Conservation (phyloP, 305 asterid species). For the Fraxinus albicans region DNA sequence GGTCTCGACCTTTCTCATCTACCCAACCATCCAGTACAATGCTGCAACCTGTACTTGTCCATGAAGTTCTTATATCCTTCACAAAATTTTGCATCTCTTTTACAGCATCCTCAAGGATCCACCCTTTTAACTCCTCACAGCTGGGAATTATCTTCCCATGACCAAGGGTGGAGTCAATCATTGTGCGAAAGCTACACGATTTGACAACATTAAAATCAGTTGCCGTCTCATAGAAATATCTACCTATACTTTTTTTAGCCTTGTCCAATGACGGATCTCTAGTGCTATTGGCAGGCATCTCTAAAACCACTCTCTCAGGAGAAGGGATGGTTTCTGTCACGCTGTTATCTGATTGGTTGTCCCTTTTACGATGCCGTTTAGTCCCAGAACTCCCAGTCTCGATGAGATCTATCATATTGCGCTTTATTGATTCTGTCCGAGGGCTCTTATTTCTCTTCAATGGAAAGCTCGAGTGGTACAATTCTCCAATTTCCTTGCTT, state of each 20-base stretch:
- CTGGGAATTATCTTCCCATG: slow-evolving; percentile 40
- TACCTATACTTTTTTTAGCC: slow-evolving; percentile 39
- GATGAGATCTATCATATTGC: neutral
- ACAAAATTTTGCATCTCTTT: slow-evolving; percentile 42
- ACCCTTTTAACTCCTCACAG: slow-evolving; percentile 50
- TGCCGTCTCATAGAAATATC: slow-evolving; percentile 54
- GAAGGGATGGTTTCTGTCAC: slow-evolving; percentile 7
- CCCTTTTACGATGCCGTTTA: slow-evolving; percentile 6
- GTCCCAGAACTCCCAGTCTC: slow-evolving; percentile 7
- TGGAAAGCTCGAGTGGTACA: slow-evolving; percentile 23
- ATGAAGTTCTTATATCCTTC: slow-evolving; percentile 33
- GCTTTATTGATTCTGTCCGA: neutral
- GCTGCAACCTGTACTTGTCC: slow-evolving; percentile 69
- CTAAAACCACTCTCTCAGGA: neutral
- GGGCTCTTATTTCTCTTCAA: slow-evolving; percentile 28
- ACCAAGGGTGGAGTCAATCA: slow-evolving; percentile 30
- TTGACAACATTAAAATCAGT: slow-evolving; percentile 33
- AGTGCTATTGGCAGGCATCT: neutral
- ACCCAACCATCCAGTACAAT: slow-evolving; percentile 70
- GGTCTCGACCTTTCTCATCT: slow-evolving; percentile 36
- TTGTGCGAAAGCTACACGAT: slow-evolving; percentile 39
- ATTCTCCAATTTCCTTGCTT: slow-evolving; percentile 18
- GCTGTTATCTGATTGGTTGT: slow-evolving; percentile 1
- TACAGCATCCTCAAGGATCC: slow-evolving; percentile 47
- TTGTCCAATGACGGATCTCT: slow-evolving; percentile 25